Evolutionary conservation across 2,329 filamentous ascomycete genomes (phyloP).

Genomic region (Pseudogymnoascus sp.): DNA sequence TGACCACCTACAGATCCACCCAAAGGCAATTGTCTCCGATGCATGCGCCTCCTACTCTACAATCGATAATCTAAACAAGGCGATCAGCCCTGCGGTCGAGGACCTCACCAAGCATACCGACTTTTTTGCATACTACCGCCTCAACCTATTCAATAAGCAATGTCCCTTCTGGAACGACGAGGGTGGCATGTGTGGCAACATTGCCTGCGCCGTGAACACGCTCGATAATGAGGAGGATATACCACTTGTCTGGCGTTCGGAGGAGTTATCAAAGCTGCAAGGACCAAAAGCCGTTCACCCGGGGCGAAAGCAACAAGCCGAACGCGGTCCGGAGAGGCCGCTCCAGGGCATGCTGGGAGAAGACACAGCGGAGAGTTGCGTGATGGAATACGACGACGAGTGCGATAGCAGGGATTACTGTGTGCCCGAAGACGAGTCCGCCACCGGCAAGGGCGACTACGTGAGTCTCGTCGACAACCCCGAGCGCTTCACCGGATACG

Average conservation of each 20-base stretch:
- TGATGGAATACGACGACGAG: constrained; percentile 95
- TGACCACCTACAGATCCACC: constrained; percentile 60
- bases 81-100: constrained; percentile 66
- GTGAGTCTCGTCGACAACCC: constrained; percentile 90
- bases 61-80: constrained; percentile 73
- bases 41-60: constrained; percentile 90
- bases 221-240: constrained; percentile 94
- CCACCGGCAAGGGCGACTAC: constrained; percentile 83
- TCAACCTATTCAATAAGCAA: constrained; percentile 88
- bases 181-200: constrained; percentile 90
- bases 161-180: constrained; percentile 97
- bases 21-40: constrained; percentile 81
- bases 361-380: constrained; percentile 85
- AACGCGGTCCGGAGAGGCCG: constrained; percentile 60
- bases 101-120: constrained; percentile 81
- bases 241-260: constrained; percentile 80
- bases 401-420: constrained; percentile 97
- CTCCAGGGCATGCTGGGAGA: constrained; percentile 77
- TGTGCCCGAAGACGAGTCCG: constrained; percentile 86
- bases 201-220: constrained; percentile 90
- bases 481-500: constrained; percentile 90
- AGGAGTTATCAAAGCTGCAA: constrained; percentile 84
- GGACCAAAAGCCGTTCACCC: constrained; percentile 89
- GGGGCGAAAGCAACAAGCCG: constrained; percentile 60
- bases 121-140: constrained; percentile 95